Evolutionary conservation across 1,139 yeast genomes (phyloP).

Genomic region (Geotrichum europaeum): DNA sequence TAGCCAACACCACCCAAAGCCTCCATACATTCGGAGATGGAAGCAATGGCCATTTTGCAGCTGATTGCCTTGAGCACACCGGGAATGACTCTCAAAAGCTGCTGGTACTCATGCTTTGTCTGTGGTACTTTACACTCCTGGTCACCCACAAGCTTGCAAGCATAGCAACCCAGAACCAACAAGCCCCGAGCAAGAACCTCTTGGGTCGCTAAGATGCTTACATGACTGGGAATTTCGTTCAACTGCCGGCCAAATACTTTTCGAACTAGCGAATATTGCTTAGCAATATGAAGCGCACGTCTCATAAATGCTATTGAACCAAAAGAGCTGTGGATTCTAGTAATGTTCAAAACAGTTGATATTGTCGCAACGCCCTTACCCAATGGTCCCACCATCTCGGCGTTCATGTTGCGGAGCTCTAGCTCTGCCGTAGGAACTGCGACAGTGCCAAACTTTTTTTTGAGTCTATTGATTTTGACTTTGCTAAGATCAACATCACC

Average conservation of each 20-base stretch:
- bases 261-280: constrained; percentile 29
- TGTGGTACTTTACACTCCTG: constrained; percentile 19
- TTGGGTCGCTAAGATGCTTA: constrained; percentile 26
- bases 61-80: constrained; percentile 30
- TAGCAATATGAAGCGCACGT: constrained; percentile 31
- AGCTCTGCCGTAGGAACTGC: constrained; percentile 34
- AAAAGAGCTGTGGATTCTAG: constrained; percentile 29
- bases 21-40: constrained; percentile 33
- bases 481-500: constrained; percentile 26
- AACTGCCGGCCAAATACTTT: constrained; percentile 28
- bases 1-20: constrained; percentile 34
- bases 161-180: constrained; percentile 26
- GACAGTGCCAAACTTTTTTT: constrained; percentile 32
- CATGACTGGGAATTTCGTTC: constrained; percentile 26
- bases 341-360: constrained; percentile 30
- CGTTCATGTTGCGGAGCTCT: constrained; percentile 26
- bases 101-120: constrained; percentile 19
- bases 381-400: constrained; percentile 26
- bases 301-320: constrained; percentile 27
- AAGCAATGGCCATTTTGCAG: constrained; percentile 28
- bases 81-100: constrained; percentile 27
- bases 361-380: constrained; percentile 32
- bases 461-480: constrained; percentile 29
- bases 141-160: constrained; percentile 29
- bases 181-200: constrained; percentile 26